Percentiles rank a stretch among this genome's conserved stretches.
Conservation (phyloP, 2,329 filamentous ascomycete species). For the Teratosphaeria viscida region DNA sequence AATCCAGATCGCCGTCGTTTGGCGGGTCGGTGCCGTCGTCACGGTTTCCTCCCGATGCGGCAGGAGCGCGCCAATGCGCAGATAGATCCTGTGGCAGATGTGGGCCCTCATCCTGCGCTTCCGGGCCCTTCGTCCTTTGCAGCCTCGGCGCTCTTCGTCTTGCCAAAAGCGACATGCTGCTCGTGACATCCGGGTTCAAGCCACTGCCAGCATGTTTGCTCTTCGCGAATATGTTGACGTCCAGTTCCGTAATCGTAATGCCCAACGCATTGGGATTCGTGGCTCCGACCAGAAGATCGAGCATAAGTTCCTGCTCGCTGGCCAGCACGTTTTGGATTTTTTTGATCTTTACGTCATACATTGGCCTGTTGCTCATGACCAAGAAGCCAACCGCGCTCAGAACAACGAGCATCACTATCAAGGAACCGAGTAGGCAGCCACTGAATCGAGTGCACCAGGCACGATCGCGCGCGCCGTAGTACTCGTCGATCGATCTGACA, state of each 20-base stretch:
- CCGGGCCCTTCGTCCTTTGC: not conserved
- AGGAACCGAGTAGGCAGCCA: constrained; percentile 74
- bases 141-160: not conserved
- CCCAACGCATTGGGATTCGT: constrained; percentile 89
- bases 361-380: constrained; percentile 80
- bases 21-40: constrained; percentile 13
- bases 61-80: constrained; percentile 15
- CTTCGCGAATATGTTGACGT: constrained; percentile 89
- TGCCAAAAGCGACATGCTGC: not conserved
- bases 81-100: constrained; percentile 12
- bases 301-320: constrained; percentile 88
- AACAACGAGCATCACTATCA: constrained; percentile 70
- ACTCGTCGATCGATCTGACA: constrained; percentile 42
- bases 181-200: not conserved
- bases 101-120: not conserved
- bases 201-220: constrained; percentile 66
- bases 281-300: constrained; percentile 79
- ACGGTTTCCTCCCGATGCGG: constrained; percentile 3
- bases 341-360: constrained; percentile 66
- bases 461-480: constrained; percentile 15
- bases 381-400: constrained; percentile 82
- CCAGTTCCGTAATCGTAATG: constrained; percentile 74
- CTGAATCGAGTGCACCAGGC: constrained; percentile 52
- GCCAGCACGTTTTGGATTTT: constrained; percentile 84
- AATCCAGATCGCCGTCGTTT: constrained; percentile 47